A percentile compares a stretch with the other conserved stretches of the same genome.
Conservation (phyloP, 805 yeast genomes). For the Saccharomyces jurei region DNA sequence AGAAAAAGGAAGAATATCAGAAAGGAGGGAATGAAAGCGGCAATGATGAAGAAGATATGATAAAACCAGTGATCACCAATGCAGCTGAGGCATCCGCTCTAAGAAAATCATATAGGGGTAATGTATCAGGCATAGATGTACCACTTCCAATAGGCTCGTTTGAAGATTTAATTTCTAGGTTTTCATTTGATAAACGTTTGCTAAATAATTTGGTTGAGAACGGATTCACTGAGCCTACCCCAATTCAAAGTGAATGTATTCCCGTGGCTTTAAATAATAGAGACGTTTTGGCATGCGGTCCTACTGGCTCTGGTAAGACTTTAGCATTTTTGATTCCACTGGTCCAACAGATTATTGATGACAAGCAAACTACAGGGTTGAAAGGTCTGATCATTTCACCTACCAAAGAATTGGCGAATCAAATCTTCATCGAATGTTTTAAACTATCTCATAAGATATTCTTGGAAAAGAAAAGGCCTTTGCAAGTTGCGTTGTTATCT, state of each 20-base stretch:
- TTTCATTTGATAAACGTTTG: conserved; percentile 47
- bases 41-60: conserved; percentile 26
- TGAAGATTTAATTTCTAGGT: conserved; percentile 66
- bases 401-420: conserved; percentile 87
- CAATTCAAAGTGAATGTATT: conserved; percentile 86
- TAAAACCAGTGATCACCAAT: conserved; percentile 37
- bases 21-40: conserved; percentile 27
- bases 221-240: conserved; percentile 79
- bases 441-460: conserved; percentile 39
- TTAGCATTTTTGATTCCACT: conserved; percentile 82
- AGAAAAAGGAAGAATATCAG: conserved; percentile 22
- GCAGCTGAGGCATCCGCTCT: conserved; percentile 52
- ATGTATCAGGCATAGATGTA: conserved; percentile 73
- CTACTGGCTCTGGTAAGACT: conserved; percentile 98
- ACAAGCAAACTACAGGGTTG: conserved; percentile 36
- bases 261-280: conserved; percentile 64
- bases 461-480: conserved; percentile 39
- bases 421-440: conserved; percentile 63
- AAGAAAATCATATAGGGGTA: conserved; percentile 55
- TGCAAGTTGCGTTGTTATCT: conserved; percentile 58
- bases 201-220: conserved; percentile 56
- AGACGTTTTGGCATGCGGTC: conserved; percentile 89
- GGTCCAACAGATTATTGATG: conserved; percentile 35
- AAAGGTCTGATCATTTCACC: conserved; percentile 83
- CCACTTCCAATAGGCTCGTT: conserved; percentile 92